Conservation (phyloP, 768 basidiomycete genomes). For the Mycena alexandri region DNA sequence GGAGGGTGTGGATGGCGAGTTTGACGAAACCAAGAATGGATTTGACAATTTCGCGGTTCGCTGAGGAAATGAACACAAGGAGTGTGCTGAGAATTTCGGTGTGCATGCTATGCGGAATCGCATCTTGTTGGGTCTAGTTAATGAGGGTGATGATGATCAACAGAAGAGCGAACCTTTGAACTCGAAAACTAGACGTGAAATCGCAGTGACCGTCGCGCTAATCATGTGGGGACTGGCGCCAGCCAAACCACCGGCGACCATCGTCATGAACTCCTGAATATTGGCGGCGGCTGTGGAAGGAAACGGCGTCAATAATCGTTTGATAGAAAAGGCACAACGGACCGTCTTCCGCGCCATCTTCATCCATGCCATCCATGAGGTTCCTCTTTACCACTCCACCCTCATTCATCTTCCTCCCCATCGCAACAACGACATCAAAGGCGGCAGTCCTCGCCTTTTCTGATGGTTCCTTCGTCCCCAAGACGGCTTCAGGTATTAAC, state of each 20-base stretch:
- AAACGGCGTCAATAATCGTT: conserved; percentile 13
- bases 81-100: conserved; percentile 89
- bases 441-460: conserved; percentile 91
- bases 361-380: conserved; percentile 88
- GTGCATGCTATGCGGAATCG: conserved; percentile 78
- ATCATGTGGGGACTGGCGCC: conserved; percentile 98
- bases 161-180: conserved; percentile 78
- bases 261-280: conserved; percentile 94
- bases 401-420: conserved; percentile 92
- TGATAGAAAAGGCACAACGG: conserved; percentile 43
- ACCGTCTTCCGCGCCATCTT: conserved; percentile 66
- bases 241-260: conserved; percentile 95
- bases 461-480: conserved; percentile 97
- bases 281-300: conserved; percentile 67
- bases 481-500: conserved; percentile 92
- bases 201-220: conserved; percentile 94
- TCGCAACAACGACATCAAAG: conserved; percentile 89
- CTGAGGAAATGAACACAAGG: conserved; percentile 90
- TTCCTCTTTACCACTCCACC: conserved; percentile 87
- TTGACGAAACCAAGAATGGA: conserved; percentile 96
- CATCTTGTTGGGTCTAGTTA: conserved; percentile 57
- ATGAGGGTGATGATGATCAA: background rate
- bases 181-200: conserved; percentile 95
- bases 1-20: conserved; percentile 89
- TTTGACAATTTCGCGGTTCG: conserved; percentile 98